phyloP scores from a whole-genome alignment of 495 filamentous ascomycete genomes.

The Podospora comata region DNA sequence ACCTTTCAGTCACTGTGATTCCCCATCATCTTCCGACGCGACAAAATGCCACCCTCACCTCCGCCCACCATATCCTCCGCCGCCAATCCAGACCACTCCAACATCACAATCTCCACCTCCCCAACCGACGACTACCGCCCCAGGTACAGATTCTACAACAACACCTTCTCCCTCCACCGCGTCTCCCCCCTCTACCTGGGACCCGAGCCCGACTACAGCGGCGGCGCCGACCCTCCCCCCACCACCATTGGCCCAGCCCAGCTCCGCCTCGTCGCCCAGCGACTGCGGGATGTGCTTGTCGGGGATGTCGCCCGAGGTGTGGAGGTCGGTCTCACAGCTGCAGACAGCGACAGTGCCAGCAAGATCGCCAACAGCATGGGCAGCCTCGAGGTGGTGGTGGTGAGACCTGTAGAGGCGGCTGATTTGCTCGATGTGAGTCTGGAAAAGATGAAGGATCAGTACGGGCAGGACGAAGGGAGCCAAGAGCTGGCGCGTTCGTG shows the following conservation, averaged over 20 bases:
- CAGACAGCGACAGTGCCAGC: constrained; percentile 16
- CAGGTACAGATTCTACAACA: constrained; percentile 41
- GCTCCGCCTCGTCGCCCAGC: constrained; percentile 37
- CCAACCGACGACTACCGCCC: background rate
- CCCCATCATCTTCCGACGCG: background rate
- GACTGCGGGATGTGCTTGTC: constrained; percentile 43
- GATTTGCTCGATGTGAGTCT: constrained; percentile 28
- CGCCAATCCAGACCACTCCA: background rate
- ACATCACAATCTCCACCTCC: background rate
- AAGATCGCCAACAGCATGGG: constrained; percentile 38
- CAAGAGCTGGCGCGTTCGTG: constrained; percentile 4
- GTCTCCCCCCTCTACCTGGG: constrained; percentile 45
- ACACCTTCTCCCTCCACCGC: constrained; percentile 47
- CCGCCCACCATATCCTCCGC: background rate
- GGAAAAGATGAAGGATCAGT: constrained; percentile 18
- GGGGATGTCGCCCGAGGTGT: constrained; percentile 51
- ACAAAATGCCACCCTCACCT: background rate
- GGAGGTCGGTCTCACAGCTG: constrained; percentile 34
- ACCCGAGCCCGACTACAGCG: constrained; percentile 10
- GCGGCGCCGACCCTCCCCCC: no score
- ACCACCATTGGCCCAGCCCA: constrained; percentile 20
- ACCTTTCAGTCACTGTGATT: background rate
- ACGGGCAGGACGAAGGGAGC: constrained; percentile 1
- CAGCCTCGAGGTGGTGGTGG: constrained; percentile 7
- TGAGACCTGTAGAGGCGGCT: constrained; percentile 38